A percentile compares a stretch with the other conserved stretches of the same genome.
Conservation (phyloP, 371 early-diverging fungal species). For the Coemansia sp. region DNA sequence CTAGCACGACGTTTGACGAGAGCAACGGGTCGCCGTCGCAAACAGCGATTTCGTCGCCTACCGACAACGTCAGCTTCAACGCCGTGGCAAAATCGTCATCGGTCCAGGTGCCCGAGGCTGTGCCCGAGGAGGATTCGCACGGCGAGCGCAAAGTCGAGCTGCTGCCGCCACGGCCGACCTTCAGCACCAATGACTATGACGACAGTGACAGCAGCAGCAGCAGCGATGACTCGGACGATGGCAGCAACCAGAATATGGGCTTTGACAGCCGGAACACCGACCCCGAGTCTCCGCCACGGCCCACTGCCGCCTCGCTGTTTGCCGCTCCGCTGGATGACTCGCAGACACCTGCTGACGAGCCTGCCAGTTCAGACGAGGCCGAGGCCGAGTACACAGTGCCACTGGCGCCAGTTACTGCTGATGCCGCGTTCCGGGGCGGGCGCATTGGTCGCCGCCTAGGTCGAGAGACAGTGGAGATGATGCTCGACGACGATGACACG, state of each 20-base stretch:
- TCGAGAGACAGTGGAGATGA: constrained; percentile 28
- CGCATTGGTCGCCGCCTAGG: constrained; percentile 45
- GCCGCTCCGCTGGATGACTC: neutral
- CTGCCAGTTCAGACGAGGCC: neutral
- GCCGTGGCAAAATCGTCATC: constrained; percentile 12
- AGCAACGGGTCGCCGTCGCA: constrained; percentile 31
- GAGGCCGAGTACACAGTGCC: neutral
- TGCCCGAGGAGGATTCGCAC: constrained; percentile 7
- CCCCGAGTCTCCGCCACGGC: constrained; percentile 29
- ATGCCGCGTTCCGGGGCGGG: constrained; percentile 8
- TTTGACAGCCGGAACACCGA: constrained; percentile 20
- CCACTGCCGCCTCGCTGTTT: constrained; percentile 37
- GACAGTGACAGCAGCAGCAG: neutral
- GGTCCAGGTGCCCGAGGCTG: constrained; percentile 9
- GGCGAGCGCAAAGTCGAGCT: neutral
- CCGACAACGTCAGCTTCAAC: constrained; percentile 22
- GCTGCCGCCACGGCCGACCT: neutral
- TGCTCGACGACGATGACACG: constrained; percentile 16
- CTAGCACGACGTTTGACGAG: constrained; percentile 46
- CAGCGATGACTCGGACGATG: constrained; percentile 6
- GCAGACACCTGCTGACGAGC: neutral
- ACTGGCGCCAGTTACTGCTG: neutral
- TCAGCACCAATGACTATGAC: neutral
- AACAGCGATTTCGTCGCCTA: constrained; percentile 28
- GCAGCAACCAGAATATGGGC: constrained; percentile 2